Conservation (phyloP, 179 eudicot genomes). For the Heliamphora ciliata region DNA sequence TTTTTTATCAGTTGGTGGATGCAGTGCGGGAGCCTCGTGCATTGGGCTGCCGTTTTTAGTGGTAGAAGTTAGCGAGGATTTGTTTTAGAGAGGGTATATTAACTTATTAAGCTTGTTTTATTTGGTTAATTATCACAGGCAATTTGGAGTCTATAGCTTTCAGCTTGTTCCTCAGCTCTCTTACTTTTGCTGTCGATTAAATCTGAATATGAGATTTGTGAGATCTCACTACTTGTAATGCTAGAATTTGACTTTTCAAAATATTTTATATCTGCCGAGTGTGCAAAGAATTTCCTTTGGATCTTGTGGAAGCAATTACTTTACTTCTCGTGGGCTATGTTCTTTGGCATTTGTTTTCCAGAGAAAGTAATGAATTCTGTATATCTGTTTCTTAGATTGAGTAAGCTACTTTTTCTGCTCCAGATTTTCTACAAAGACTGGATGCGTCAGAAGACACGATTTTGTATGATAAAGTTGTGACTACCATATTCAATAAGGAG, state of each 20-base stretch:
- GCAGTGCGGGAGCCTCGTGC: no score
- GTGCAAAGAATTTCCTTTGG: background rate
- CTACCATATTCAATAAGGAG: conserved; percentile 74
- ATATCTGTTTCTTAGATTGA: background rate
- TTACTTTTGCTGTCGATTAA: background rate
- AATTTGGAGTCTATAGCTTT: background rate
- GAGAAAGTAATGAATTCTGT: background rate
- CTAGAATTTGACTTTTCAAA: background rate
- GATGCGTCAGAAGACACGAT: conserved; percentile 86
- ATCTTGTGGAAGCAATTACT: background rate
- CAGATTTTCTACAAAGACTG: conserved; percentile 75
- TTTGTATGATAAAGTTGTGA: conserved; percentile 78
- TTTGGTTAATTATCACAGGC: background rate
- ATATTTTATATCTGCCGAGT: background rate
- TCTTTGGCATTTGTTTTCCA: conserved; percentile 4
- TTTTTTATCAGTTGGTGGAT: no score
- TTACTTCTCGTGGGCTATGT: background rate
- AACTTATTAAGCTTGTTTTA: background rate
- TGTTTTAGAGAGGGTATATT: no score
- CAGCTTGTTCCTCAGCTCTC: background rate
- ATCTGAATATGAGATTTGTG: background rate
- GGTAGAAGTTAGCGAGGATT: no score
- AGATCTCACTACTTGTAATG: background rate
- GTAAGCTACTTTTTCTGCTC: conserved; percentile 17
- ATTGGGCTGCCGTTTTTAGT: no score